Conservation (phyloP, 345 rosid species). For the Linum lewisii region DNA sequence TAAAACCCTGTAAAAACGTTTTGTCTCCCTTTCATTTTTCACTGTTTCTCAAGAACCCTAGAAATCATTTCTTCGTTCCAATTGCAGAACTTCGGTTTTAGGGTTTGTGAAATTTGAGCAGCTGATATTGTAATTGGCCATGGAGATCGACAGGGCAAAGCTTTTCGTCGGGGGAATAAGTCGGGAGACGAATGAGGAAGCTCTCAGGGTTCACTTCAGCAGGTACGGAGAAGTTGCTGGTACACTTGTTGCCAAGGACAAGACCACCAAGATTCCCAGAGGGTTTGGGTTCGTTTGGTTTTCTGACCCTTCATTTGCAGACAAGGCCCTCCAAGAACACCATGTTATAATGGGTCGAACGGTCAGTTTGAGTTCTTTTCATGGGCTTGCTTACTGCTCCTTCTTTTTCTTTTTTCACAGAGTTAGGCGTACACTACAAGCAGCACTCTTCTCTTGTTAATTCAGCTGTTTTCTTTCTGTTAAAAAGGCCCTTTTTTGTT, state of each 20-base stretch:
- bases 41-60: background rate
- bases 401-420: no score
- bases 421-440: no score
- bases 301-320: slow-evolving; percentile 37
- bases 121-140: slow-evolving; percentile 15
- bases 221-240: slow-evolving; percentile 52
- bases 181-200: slow-evolving; percentile 48
- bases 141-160: slow-evolving; percentile 51
- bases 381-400: background rate
- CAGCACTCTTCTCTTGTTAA: no score
- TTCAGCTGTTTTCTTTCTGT: no score
- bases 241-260: slow-evolving; percentile 44
- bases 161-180: slow-evolving; percentile 61
- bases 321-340: slow-evolving; percentile 41
- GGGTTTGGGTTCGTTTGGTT: slow-evolving; percentile 73
- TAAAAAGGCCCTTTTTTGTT: no score
- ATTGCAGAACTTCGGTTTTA: slow-evolving; percentile 11
- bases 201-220: slow-evolving; percentile 46
- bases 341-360: slow-evolving; percentile 62
- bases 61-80: slow-evolving; percentile 4
- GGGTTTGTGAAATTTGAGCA: slow-evolving; percentile 11
- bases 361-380: slow-evolving; percentile 36
- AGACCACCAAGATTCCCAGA: slow-evolving; percentile 32
- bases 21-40: background rate
- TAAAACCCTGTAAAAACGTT: background rate